Conservation (phyloP, 1,139 yeast species). For the Kluyveromyces marxianus region DNA sequence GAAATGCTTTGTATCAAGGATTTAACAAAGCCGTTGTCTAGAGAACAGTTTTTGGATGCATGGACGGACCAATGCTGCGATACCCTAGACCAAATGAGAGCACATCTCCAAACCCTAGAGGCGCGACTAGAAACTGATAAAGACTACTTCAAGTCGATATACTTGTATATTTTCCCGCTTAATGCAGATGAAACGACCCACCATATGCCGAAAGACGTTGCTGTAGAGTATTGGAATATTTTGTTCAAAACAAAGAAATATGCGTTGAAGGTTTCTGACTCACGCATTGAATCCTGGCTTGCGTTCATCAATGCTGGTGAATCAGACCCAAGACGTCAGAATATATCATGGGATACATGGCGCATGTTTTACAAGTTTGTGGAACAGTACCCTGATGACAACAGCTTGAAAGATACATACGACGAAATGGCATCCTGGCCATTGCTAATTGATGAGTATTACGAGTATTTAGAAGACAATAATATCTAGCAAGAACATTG, state of each 20-base stretch:
- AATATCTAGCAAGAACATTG: conserved; percentile 3
- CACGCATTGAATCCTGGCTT: conserved; percentile 33
- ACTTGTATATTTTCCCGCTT: conserved; percentile 64
- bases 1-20: conserved; percentile 43
- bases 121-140: conserved; percentile 32
- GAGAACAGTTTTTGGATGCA: conserved; percentile 22
- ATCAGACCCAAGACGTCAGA: background rate
- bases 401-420: conserved; percentile 48
- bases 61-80: conserved; percentile 28
- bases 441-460: conserved; percentile 73
- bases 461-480: conserved; percentile 45
- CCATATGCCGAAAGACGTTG: conserved; percentile 52
- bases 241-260: conserved; percentile 37
- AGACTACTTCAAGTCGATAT: conserved; percentile 47
- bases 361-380: conserved; percentile 70
- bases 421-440: conserved; percentile 93
- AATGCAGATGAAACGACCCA: conserved; percentile 56
- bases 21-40: conserved; percentile 17
- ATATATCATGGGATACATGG: conserved; percentile 72
- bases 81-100: conserved; percentile 44
- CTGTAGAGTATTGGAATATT: conserved; percentile 72
- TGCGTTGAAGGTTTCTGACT: conserved; percentile 46
- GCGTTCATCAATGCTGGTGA: conserved; percentile 26
- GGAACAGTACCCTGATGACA: conserved; percentile 39
- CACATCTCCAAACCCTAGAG: conserved; percentile 35